A percentile compares a stretch with the other conserved stretches of the same genome.
phyloP scores from a whole-genome alignment of 352 stramenopile genomes.

The Phytopythium vexans region DNA sequence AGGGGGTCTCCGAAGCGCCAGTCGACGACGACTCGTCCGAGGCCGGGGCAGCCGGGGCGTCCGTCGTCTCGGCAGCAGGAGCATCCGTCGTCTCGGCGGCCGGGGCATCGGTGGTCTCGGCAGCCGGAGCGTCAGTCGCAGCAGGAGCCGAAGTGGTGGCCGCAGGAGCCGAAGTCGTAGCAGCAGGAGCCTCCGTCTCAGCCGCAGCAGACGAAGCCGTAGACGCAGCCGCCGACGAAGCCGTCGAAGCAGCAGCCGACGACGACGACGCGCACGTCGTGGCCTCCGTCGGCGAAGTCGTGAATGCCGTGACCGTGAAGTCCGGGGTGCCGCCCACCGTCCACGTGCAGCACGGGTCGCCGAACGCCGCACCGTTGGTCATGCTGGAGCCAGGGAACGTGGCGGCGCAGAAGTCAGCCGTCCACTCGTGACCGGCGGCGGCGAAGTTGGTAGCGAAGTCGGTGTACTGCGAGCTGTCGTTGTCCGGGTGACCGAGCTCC shows the following conservation, averaged over 20 bases:
- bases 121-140: no score
- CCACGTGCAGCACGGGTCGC: conserved; percentile 47
- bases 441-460: conserved; percentile 34
- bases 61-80: no score
- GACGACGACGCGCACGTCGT: no score
- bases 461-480: conserved; percentile 27
- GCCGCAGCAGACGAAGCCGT: no score
- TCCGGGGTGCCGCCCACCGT: conserved; percentile 23
- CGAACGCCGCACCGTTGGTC: conserved; percentile 29
- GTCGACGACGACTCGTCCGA: not conserved
- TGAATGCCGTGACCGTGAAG: conserved; percentile 26
- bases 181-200: no score
- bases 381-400: conserved; percentile 22
- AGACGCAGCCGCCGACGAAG: no score
- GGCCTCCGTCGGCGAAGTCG: no score
- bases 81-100: no score
- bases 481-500: conserved; percentile 27
- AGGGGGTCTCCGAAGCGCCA: not conserved
- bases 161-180: no score
- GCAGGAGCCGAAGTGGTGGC: no score
- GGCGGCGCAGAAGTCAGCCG: conserved; percentile 14
- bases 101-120: no score
- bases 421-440: conserved; percentile 21
- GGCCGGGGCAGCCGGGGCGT: not conserved
- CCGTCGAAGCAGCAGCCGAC: no score